Conservation (phyloP, 257 asterid species). For the Solanum dulcamara region DNA sequence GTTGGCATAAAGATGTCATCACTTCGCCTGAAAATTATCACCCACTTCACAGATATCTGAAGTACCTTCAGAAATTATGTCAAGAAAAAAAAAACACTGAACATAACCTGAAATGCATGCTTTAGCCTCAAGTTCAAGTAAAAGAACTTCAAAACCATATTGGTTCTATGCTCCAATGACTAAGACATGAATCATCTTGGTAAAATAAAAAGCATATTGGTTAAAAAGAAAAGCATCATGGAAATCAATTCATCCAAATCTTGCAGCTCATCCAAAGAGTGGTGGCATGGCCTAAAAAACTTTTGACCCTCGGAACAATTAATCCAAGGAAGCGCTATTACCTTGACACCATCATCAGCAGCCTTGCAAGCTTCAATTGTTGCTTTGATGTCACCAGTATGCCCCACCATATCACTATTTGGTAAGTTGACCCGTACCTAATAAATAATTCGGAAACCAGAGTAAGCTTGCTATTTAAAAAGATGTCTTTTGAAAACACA, state of each 20-base stretch:
- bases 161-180: neutral
- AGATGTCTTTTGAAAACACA: neutral
- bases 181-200: neutral
- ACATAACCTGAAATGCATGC: neutral
- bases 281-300: neutral
- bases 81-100: neutral
- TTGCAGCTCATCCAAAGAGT: neutral
- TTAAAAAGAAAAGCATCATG: neutral
- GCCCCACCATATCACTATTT: constrained; percentile 96
- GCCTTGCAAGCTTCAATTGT: constrained; percentile 89
- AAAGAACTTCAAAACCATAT: neutral
- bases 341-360: constrained; percentile 95
- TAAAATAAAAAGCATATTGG: neutral
- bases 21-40: neutral
- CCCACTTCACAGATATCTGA: neutral
- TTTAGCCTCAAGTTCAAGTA: neutral
- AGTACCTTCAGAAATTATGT: neutral
- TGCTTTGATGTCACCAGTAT: constrained; percentile 92
- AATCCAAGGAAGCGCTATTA: constrained; percentile 14
- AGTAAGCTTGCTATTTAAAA: neutral
- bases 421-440: constrained; percentile 91
- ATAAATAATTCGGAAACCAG: neutral
- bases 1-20: neutral
- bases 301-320: neutral
- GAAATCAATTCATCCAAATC: neutral